Percentiles rank a stretch among this genome's conserved stretches.
phyloP scores from a whole-genome alignment of 148 eudicot genomes.

The Cornus florida region DNA sequence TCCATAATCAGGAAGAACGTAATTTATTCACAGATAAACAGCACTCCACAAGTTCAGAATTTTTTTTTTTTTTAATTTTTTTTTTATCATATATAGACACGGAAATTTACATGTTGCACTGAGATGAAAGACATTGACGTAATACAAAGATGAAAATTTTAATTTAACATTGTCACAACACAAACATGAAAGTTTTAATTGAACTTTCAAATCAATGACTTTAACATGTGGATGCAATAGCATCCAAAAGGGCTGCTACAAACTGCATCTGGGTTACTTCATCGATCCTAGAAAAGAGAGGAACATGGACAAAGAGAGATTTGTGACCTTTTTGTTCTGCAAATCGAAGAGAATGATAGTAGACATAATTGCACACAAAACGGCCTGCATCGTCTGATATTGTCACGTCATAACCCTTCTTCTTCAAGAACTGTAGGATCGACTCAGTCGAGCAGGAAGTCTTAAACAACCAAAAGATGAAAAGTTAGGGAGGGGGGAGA shows the following conservation, averaged over 20 bases:
- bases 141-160: neutral
- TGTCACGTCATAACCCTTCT: constrained; percentile 47
- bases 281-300: constrained; percentile 59
- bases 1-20: neutral
- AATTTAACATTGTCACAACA: neutral
- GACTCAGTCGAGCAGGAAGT: constrained; percentile 47
- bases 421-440: constrained; percentile 44
- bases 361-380: constrained; percentile 79
- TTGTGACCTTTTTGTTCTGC: constrained; percentile 64
- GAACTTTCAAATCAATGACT: constrained; percentile 4
- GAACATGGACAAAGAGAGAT: constrained; percentile 78
- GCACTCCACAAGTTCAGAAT: constrained; percentile 2
- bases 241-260: constrained; percentile 53
- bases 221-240: constrained; percentile 52
- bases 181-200: constrained; percentile 4
- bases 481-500: neutral
- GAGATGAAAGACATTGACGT: neutral
- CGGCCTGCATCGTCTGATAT: constrained; percentile 74
- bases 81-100: neutral
- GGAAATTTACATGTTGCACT: neutral
- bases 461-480: constrained; percentile 31
- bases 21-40: neutral
- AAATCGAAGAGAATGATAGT: constrained; percentile 76
- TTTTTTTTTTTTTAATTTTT: neutral
- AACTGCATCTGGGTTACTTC: constrained; percentile 74